Evolutionary conservation across 2,329 filamentous ascomycete species (phyloP), one percentile per base, ranked within the genome.

Genomic region (Epicoccum nigrum): DNA sequence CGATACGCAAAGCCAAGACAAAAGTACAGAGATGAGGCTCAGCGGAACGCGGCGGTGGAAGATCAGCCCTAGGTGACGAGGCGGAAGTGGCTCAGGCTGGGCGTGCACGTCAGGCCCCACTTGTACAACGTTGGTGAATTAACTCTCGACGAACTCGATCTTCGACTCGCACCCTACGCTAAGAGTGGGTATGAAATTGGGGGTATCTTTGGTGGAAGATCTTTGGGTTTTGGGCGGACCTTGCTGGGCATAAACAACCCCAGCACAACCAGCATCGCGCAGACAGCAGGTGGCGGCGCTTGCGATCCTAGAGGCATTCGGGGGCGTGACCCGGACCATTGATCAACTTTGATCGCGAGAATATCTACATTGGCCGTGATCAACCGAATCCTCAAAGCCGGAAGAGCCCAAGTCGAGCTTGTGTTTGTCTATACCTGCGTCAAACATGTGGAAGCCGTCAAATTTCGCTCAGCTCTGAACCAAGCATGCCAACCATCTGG

Each of bases 71-170:
- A 44, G 40, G 43, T 55, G 42, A 55, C 39, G 42, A 45, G 37
- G 52, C 52, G 42, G 39, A 45, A 32, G 52, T 44, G 52, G 44
- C n/a, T n/a, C n/a, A n/a, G n/a, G n/a, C 39, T 55, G 39, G 23
- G 15, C 31, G 23, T 23, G n/a, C 25, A 44, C 42, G 23, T 44
- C 17, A 46, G 34, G 46, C 23, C 25, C 39, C 39, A 17, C 33
- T 30, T 30, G 28, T 13, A n/a, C 28, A 30, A 30, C 13, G 12
- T 13, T 7, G 20, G 39, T 28, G 32, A 30, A 28, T 30, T 16
- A 13, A 28, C 38, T 19, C 13, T 32, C 38, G 16, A 28, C 11
- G 25, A 46, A 27, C 23, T 37, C 20, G 25, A 38, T 50, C 46
- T 12, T 50, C 21, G 6, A 21, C 35, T 39, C 23, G 21, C 13